phyloP scores from a whole-genome alignment of 2,329 filamentous ascomycete species.

The Akanthomyces lecanii region DNA sequence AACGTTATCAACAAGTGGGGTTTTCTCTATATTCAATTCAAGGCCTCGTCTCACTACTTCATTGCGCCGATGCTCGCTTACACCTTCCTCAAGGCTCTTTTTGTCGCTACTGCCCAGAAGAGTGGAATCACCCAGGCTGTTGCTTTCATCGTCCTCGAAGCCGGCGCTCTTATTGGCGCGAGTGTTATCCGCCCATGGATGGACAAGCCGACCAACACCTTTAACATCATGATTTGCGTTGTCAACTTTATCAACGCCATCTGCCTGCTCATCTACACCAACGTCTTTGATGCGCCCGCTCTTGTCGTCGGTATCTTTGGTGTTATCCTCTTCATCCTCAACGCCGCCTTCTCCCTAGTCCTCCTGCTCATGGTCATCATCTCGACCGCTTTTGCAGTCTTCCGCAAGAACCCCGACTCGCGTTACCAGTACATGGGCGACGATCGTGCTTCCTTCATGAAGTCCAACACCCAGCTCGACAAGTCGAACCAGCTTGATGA shows the following conservation, averaged over 20 bases:
- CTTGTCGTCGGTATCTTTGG: slow-evolving; percentile 85
- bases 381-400: slow-evolving; percentile 64
- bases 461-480: slow-evolving; percentile 78
- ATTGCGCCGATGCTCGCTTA: slow-evolving; percentile 77
- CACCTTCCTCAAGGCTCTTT: slow-evolving; percentile 81
- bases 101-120: slow-evolving; percentile 76
- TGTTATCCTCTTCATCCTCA: slow-evolving; percentile 82
- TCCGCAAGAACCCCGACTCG: slow-evolving; percentile 90
- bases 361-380: slow-evolving; percentile 72
- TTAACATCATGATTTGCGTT: slow-evolving; percentile 88
- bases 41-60: slow-evolving; percentile 93
- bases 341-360: slow-evolving; percentile 77
- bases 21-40: slow-evolving; percentile 95
- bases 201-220: slow-evolving; percentile 97
- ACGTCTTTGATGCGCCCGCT: slow-evolving; percentile 77
- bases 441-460: slow-evolving; percentile 95
- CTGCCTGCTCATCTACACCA: slow-evolving; percentile 83
- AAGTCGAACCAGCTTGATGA: slow-evolving; percentile 84
- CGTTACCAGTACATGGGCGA: slow-evolving; percentile 96
- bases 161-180: slow-evolving; percentile 68
- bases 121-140: slow-evolving; percentile 72
- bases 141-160: slow-evolving; percentile 78
- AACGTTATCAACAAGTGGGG: slow-evolving; percentile 95
- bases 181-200: slow-evolving; percentile 89
- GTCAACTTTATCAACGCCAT: slow-evolving; percentile 90